Evolutionary conservation across 495 filamentous ascomycete genomes (phyloP), one percentile per base, ranked within the genome.

Genomic region (Usnea hakonensis): DNA sequence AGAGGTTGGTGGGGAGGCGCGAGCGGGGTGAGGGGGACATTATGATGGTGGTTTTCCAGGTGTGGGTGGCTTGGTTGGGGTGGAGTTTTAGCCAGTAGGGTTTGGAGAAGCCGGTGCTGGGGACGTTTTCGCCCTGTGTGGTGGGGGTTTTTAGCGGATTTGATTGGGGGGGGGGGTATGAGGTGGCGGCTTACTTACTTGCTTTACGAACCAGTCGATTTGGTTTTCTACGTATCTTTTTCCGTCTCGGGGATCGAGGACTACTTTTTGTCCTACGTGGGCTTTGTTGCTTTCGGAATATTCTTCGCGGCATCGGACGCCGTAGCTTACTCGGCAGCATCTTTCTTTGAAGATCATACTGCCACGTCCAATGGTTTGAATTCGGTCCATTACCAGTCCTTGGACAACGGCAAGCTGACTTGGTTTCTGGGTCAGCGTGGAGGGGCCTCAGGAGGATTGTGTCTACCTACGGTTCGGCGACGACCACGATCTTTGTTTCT

Each of bases 391-490:
- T 8, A 84, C 77, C 21, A 85, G 61, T 14, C 83, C 83, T 56
- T 80, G 77, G 17, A 82, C 79, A 1, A 85, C 82, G 2, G 81
- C 83, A 19, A 85, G 75, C 61, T 85, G 83, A 9, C 76, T 78
- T 41, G 52, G 23, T 35, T 21, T 6, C 7, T 3, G 28, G 17
- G 30, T 57, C 33, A 61, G 32, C 40, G 32, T 44, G 52, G 10
- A 44, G 6, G 28, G 0, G 4, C 11, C 1, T 1, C 7, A 56
- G 38, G 2, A 9, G 21, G 5, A 17, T 3, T 3, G 17, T 1
- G n/a, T 10, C 0, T 23, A 68, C 72, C n/a, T 64, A 77, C 68
- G 82, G 82, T 58, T 85, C 81, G 40, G 74, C 74, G 23, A 79
- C 78, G 9, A 78, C 69, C 17, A 81, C 67, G 32, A 85, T 73